Base-by-base conservation (phyloP, 1,284 basidiomycete genomes). In the Pascua guehoae region DNA sequence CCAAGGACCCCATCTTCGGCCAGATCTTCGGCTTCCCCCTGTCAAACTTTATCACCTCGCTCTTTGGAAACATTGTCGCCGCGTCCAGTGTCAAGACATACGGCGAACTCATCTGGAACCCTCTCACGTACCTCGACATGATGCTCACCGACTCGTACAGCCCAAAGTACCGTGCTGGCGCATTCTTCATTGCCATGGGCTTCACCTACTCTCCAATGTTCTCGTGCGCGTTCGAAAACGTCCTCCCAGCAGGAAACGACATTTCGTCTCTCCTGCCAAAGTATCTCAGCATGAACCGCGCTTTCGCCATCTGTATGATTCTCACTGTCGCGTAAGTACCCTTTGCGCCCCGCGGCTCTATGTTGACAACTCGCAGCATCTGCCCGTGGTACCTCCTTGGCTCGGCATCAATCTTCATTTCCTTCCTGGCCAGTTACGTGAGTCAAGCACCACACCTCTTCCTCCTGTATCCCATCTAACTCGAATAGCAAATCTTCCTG, bases 51-150 rank as follows among this genome's bases (percentile, higher is more conserved):
- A 74, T 91, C 58, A 86, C 88, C 57, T 86, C 85, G 64, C 86
- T 91, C 75, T 81, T 91, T 54, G 89, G 89, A 2, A 87, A 91
- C 70, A 85, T 91, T 52, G 87, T 91, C 62, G 86, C 86, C 50
- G 88, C 87, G 1, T 86, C 86, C 8, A 87, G 86, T 8, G 79
- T 85, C 58, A 81, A 84, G 32, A 85, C 91, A 62, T 89, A 86
- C 66, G 87, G 86, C 39, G 82, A 86, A 63, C 81, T 85, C 15
- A 82, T 90, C 57, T 91, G 88, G 88, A 69, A 85, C 14, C 89
- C 88, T 0, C 82, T 91, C 54, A 85, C 87, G 61, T 79, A 91
- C 45, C 79, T 91, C 51, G 81, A 80, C 41, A 82, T 77, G 64
- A 87, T 90, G 70, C 78, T 92, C 56, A 83, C 87, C 60, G 80